Evolutionary conservation across 1,284 basidiomycete species (phyloP), one percentile per base, ranked within the genome.

Genomic region (Microbotryomycetes sp.): DNA sequence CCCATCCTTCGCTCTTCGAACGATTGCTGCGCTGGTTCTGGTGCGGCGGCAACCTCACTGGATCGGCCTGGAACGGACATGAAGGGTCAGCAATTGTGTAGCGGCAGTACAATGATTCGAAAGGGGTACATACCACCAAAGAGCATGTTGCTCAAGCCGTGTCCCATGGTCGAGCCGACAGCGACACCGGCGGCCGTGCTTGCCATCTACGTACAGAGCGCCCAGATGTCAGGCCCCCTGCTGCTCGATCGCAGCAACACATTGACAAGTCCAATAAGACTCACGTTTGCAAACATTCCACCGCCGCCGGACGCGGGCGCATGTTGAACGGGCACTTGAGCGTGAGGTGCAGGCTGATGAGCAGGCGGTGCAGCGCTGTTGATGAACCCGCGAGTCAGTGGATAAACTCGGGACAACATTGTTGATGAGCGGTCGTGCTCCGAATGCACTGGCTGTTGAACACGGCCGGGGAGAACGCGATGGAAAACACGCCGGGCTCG

Each of bases 171-270:
- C 7, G 79, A 80, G 48, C 77, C 78, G 29, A 81, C 76, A 45
- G 79, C 81, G 27, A 78, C 77, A 72, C 81, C 80, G 49, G 80
- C 80, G 61, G 81, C 80, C 50, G 81, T 81, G 15, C 76, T 78
- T 24, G 80, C 80, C 60, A 80, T 80, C 73, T 77, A 24, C 15
- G 6, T 18, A 9, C 4, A 28, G 15, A 15, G 13, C 26, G 9
- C 3, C 3, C 7, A 9, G n/a, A 3, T 11, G 2, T 21, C 11
- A 29, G 24, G 18, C 30, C n/a, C 21, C 29, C 29, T 4, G n/a
- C 30, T 24, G 13, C 18, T 27, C 31, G 4, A 21, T 41, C 5
- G 11, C 41, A 11, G 13, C 29, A 2, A 31, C 21, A 41, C 4
- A 21, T 4, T 15, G 47, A 7, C 23, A 5, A 48, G 18, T 21